Conservation (phyloP, 129 eudicot genomes). For the Tagetes erecta region DNA sequence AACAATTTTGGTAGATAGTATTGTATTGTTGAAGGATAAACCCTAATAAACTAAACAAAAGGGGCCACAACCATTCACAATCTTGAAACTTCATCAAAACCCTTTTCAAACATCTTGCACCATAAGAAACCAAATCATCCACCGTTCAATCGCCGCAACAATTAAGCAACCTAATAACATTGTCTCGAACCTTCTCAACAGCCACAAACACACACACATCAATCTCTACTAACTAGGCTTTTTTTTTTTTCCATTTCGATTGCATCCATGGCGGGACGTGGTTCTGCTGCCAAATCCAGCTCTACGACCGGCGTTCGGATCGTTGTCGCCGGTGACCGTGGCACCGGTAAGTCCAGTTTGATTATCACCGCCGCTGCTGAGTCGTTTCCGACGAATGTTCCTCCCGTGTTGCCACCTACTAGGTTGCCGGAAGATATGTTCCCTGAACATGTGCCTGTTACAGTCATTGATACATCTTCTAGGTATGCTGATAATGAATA, state of each 20-base stretch:
- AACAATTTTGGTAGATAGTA: too few relatives aligned
- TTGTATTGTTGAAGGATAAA: constrained; percentile 10
- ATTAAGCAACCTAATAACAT: constrained; percentile 10
- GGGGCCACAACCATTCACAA: constrained; percentile 1
- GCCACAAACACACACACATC: neutral
- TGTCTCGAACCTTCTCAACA: neutral
- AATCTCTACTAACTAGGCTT: neutral
- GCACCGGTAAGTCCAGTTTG: constrained; percentile 86
- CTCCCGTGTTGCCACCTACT: constrained; percentile 83
- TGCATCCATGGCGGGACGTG: constrained; percentile 51
- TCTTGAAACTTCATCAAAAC: constrained; percentile 23
- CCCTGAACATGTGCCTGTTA: constrained; percentile 84
- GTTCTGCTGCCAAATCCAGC: constrained; percentile 32
- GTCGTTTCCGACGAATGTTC: constrained; percentile 59
- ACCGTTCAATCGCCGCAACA: constrained; percentile 7
- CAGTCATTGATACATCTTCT: constrained; percentile 84
- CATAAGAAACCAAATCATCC: neutral
- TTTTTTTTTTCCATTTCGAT: constrained; percentile 4
- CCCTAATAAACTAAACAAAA: constrained; percentile 20
- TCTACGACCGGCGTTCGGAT: constrained; percentile 54
- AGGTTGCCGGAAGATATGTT: constrained; percentile 72
- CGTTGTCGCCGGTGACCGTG: constrained; percentile 88
- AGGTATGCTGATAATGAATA: constrained; percentile 37
- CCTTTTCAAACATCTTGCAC: constrained; percentile 8
- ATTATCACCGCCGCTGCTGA: constrained; percentile 73